Conservation (phyloP, 257 asterid species). For the Fraxinus anomala region DNA sequence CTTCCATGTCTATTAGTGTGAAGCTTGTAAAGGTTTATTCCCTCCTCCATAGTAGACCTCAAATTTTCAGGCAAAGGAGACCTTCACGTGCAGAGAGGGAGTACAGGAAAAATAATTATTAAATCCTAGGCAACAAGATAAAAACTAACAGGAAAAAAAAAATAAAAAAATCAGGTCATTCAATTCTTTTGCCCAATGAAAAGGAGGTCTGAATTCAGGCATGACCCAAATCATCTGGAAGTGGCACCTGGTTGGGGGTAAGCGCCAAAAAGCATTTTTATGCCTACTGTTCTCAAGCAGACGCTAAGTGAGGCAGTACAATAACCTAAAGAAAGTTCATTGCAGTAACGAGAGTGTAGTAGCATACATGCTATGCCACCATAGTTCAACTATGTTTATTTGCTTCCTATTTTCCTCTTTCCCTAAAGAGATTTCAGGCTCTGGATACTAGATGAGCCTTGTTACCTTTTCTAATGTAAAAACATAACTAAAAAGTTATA, state of each 20-base stretch:
- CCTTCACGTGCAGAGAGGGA: constrained; percentile 51
- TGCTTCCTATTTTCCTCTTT: background rate
- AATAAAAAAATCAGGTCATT: constrained; percentile 5
- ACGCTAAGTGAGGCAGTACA: background rate
- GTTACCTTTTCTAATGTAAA: background rate
- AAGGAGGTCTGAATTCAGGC: background rate
- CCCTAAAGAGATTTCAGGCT: background rate
- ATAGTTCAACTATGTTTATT: background rate
- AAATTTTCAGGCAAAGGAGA: constrained; percentile 74
- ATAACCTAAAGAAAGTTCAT: constrained; percentile 4
- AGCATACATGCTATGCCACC: constrained; percentile 3
- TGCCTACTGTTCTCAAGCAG: background rate
- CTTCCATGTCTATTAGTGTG: constrained; percentile 74
- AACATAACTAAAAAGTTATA: background rate
- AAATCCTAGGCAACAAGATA: constrained; percentile 26
- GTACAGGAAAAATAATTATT: constrained; percentile 19
- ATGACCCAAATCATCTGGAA: background rate
- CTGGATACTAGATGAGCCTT: background rate
- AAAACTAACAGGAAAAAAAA: constrained; percentile 1
- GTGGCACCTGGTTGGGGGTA: background rate
- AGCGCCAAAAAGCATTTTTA: background rate
- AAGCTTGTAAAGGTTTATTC: constrained; percentile 69
- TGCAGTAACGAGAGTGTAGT: background rate
- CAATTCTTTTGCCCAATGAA: background rate
- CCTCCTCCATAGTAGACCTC: constrained; percentile 77